A percentile compares a stretch with the other conserved stretches of the same genome.
Conservation (phyloP, 352 stramenopile genomes). For the Pythium insidiosum region DNA sequence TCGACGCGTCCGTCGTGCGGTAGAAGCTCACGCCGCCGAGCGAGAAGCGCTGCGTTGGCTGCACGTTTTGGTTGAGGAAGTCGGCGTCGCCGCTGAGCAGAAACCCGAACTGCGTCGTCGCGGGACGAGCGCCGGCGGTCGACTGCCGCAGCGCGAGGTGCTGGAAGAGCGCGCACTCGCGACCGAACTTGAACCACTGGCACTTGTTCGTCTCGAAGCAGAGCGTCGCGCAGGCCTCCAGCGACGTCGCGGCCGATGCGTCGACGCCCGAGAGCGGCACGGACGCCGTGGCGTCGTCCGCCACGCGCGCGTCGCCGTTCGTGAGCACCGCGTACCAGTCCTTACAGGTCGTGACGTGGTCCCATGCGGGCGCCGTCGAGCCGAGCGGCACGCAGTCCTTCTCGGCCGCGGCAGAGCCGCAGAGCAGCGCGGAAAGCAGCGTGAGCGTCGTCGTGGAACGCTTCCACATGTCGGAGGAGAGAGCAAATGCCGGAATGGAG, state of each 20-base stretch:
- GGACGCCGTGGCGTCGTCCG: constrained; percentile 13
- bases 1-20: constrained; percentile 13
- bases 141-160: constrained; percentile 11
- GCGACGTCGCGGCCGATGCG: constrained; percentile 2
- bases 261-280: constrained; percentile 8
- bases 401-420: too few species aligned
- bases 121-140: not conserved
- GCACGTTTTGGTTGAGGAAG: constrained; percentile 24
- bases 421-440: constrained; percentile 7
- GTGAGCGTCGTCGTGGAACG: constrained; percentile 1
- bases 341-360: constrained; percentile 17
- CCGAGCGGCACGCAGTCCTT: constrained; percentile 9
- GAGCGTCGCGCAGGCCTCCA: constrained; percentile 20
- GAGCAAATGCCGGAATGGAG: too few species aligned
- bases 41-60: constrained; percentile 4
- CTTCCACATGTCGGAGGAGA: too few species aligned
- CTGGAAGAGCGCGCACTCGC: constrained; percentile 22
- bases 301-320: constrained; percentile 17
- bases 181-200: constrained; percentile 23
- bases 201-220: constrained; percentile 23
- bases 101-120: constrained; percentile 20
- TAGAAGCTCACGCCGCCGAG: constrained; percentile 21
- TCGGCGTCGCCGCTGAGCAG: constrained; percentile 16
- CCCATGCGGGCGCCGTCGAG: constrained; percentile 13
- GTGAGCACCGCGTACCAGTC: constrained; percentile 21